Evolutionary conservation across 2,329 filamentous ascomycete genomes (phyloP), one percentile per base, ranked within the genome.

Genomic region (Beauveria australis): DNA sequence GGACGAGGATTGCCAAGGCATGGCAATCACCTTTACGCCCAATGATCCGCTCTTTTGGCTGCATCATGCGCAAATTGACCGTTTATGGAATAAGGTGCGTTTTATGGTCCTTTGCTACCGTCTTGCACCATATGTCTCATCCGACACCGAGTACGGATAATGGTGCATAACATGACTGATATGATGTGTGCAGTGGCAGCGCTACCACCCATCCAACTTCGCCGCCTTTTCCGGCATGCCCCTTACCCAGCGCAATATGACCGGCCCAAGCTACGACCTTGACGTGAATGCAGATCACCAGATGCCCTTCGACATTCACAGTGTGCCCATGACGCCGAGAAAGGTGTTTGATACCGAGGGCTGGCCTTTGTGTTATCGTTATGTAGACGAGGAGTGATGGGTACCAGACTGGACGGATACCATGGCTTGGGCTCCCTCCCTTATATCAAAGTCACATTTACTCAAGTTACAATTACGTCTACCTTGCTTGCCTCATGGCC

Each of bases 11-110:
- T 53, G 51, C 10, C 10, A 53, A 1, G 53, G 40, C 40, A 44
- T 44, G 19, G 53, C 53, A 14, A 18, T 7, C 14, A 46, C 16
- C 22, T 55, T 54, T 2, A 55, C 53, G 40, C 53, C 53, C 10
- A 55, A 55, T 46, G 53, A 55, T 40, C 40, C 53, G 37, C 53
- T 55, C 12, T 55, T 55, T 19, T 55, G 53, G 53, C 40, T 55
- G 16, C 53, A 55, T 30, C 53, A 55, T 55, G 37, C 53, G 1
- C 53, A 55, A 16, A 19, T 55, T 5, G 53, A 55, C 53, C 33
- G 30, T 19, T 30, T 55, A 40, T 55, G 40, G 53, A 44, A 22
- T 46, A 18, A 55, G 53, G 53, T 55, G 28, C 5, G 22, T 41
- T 14, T 24, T 14, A 5, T 28, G 3, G 3, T 52, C 24, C 3